Percentiles rank a stretch among this genome's conserved stretches.
Conservation (phyloP, 805 yeast species). For the Wickerhamiella vanderwaltii region DNA sequence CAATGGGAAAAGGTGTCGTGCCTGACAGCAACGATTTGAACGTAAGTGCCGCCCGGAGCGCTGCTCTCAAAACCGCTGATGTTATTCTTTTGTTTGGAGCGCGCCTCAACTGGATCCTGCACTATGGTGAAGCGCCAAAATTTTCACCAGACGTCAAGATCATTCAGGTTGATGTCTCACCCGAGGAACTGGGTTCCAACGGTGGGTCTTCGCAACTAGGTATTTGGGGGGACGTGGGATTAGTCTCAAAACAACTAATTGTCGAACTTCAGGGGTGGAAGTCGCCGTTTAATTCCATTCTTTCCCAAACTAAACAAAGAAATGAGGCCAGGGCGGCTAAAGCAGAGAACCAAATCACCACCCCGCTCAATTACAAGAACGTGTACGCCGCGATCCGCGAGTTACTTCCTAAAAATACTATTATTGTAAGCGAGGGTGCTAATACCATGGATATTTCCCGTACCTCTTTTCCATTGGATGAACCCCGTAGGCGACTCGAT, state of each 20-base stretch:
- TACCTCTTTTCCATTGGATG: slow-evolving; percentile 41
- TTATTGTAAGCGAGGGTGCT: slow-evolving; percentile 59
- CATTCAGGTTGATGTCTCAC: slow-evolving; percentile 44
- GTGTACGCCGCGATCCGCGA: slow-evolving; percentile 41
- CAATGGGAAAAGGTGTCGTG: slow-evolving; percentile 68
- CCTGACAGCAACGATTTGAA: slow-evolving; percentile 38
- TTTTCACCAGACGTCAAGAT: slow-evolving; percentile 36
- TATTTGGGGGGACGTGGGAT: slow-evolving; percentile 43
- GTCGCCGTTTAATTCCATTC: slow-evolving; percentile 27
- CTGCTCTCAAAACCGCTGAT: slow-evolving; percentile 46
- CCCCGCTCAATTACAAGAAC: slow-evolving; percentile 38
- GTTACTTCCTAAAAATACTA: slow-evolving; percentile 23
- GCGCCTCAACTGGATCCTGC: slow-evolving; percentile 61
- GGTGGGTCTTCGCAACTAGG: slow-evolving; percentile 32
- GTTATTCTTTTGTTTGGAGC: slow-evolving; percentile 52
- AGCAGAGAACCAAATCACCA: slow-evolving; percentile 26
- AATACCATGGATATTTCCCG: slow-evolving; percentile 66
- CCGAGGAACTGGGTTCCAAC: slow-evolving; percentile 43
- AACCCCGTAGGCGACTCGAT: slow-evolving; percentile 46
- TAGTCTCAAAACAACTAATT: slow-evolving; percentile 31
- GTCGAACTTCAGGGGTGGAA: slow-evolving; percentile 27
- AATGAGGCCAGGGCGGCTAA: slow-evolving; percentile 28
- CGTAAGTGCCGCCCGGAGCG: slow-evolving; percentile 51
- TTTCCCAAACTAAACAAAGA: slow-evolving; percentile 21
- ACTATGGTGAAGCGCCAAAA: slow-evolving; percentile 49